Evolutionary conservation across 108 stramenopile species (phyloP), one percentile per base, ranked within the genome.

Genomic region (Phaeodactylum tricornutum): DNA sequence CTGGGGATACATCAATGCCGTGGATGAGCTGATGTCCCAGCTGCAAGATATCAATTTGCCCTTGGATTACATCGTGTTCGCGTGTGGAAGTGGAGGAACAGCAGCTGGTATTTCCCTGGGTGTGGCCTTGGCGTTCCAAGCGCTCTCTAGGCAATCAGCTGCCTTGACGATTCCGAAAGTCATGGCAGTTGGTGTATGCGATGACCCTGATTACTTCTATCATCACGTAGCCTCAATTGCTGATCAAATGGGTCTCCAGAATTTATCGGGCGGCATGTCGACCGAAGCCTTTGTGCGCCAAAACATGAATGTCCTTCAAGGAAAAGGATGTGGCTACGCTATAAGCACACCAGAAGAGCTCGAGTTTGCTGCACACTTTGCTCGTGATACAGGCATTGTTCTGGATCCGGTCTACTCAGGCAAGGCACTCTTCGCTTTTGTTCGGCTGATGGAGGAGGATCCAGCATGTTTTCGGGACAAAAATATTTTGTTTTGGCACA

Each of bases 391-490:
- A 8, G 92, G 92, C 0, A 72, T 93, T 48, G 69, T 71, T 0
- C 67, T 93, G 52, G 92, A 93, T 79, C 85, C 92, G 1, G 88
- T 91, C 7, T 94, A 91, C 47, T 71, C 79, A 3, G 93, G 93
- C 9, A 94, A 94, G 55, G 88, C 88, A 5, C 47, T 94, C 52
- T 91, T 77, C 57, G 47, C 76, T 29, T 89, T 87, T 49, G 33
- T 84, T 23, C 64, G 38, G 29, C 27, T 75, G 15, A 69, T 81
- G 3, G 39, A 50, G 72, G 40, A 43, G 57, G n/a, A 41, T 26
- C n/a, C n/a, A 46, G 2, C 14, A 19, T 5, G 30, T 43, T 50
- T 33, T 37, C 4, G 57, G 71, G 34, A 26, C 32, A 67, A 62
- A 20, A 83, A 66, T 12, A 62, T 93, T 43, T 49, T 94, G 24